Evolutionary conservation across 1,284 basidiomycete species (phyloP), one percentile per base, ranked within the genome.

Genomic region (Ganoderma leucocontextum): DNA sequence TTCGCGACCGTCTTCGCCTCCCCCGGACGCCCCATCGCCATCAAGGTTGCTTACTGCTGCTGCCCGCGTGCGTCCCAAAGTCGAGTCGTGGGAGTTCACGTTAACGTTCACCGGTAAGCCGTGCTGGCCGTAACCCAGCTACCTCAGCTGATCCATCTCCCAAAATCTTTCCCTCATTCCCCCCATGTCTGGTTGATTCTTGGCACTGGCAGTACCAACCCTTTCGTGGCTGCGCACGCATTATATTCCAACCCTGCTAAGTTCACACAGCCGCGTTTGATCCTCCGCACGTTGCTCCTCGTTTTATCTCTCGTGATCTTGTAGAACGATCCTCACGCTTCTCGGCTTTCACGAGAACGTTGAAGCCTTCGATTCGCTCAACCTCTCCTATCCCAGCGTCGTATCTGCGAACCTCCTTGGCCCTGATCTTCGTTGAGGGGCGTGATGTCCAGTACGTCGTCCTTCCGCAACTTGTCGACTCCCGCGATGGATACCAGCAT

Each of bases 21-120:
- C 44, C 59, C 59, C 36, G 69, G 71, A 22, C 60, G 63, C 13
- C 25, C 65, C n/a, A 33, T 69, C 35, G 73, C 60, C 25, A 64
- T 38, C 62, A 73, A 74, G 63, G 42, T 67, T 15, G 67, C 69
- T n/a, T 55, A 53, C 29, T 29, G 29, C 29, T 29, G 29, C 29
- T 29, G 29, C 29, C 29, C 29, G 29, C 29, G 29, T 29, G 29
- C 33, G 12, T n/a, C 13, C 33, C 17, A n/a, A 49, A 64, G 29
- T 52, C n/a, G 38, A 35, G 9, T n/a, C n/a, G n/a, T 10, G 17
- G 17, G 70, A 71, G 57, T 71, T 53, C 41, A 9, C 57, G 2
- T 29, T 15, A 35, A 19, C 9, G 61, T 72, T 5, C 38, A 29
- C 29, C 29, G 29, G 29, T 29, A 62, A 19, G 15, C 29, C 29